Base-by-base conservation (phyloP, 495 filamentous ascomycete genomes). In the Aspergillus saccharolyticus region DNA sequence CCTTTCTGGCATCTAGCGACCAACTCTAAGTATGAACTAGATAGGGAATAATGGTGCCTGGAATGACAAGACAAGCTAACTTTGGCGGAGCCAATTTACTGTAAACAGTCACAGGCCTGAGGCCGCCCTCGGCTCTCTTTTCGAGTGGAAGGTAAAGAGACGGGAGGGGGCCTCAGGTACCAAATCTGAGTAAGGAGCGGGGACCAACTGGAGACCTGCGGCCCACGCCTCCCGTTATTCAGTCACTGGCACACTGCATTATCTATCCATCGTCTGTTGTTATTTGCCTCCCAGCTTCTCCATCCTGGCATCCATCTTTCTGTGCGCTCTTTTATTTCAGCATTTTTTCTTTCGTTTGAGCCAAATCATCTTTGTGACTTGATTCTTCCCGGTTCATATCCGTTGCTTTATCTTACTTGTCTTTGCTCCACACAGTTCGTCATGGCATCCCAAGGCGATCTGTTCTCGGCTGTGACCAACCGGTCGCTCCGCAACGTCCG, bases 401-500 rank as follows among this genome's bases (percentile, higher is more conserved):
- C 28, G 24, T 22, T 42, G 15, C 45, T 50, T 21, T 9, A 28
- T 4, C 3, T 28, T 10, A 17, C 42, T 42, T 45, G 33, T 22
- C 1, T 55, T 44, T 43, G 44, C 56, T 57, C 49, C 28, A 45
- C 42, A 39, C 19, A 28, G 55, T 54, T 57, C 56, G 54, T 57
- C 66, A 78, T 77, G 73, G 71, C 74, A 55, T 61, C 69, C 59
- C 62, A 68, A 46, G 68, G 64, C 65, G 69, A 70, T 39, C 74
- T 76, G 68, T 56, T 64, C 42, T 60, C 71, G 51, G 78, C 78
- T 57, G 76, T 81, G 80, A 84, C 85, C 74, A 91, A 91, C 74
- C 81, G 90, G 75, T 93, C 91, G 63, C 82, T 96, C 55, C 85
- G 91, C 53, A 86, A 80, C 48, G 89, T 96, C 78, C 90, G 89